These are phyloP conservation scores for Penicillium brevicompactum DNA, from an alignment of 2,329 filamentous ascomycete genomes.

Conservation along the genomic window DNA sequence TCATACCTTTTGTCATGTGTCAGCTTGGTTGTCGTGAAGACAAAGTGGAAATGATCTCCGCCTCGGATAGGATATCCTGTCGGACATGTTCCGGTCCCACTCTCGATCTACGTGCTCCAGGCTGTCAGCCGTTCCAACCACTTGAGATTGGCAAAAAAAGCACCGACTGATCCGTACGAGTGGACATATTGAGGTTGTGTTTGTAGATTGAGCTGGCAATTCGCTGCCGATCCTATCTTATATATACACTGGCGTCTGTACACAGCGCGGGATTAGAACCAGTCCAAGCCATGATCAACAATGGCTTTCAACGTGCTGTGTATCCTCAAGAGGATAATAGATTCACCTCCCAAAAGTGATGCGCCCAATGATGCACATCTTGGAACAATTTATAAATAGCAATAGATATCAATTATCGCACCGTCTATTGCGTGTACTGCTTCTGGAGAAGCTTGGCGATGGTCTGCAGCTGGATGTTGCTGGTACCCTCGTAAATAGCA, in stretches of 20 bases:
- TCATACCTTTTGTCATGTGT: neutral
- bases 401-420: neutral
- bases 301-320: neutral
- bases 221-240: neutral
- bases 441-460: conserved; percentile 72
- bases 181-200: neutral
- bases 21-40: neutral
- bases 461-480: conserved; percentile 69
- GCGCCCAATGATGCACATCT: neutral
- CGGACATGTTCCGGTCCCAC: neutral
- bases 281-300: neutral
- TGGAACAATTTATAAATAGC: conserved; percentile 9
- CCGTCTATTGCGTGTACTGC: conserved; percentile 61
- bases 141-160: neutral
- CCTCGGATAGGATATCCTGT: neutral
- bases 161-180: no score
- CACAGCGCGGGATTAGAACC: neutral
- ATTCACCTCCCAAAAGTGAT: neutral
- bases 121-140: neutral
- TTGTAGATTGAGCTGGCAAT: neutral
- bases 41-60: neutral
- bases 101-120: neutral
- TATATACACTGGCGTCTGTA: neutral
- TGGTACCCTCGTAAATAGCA: conserved; percentile 87
- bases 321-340: neutral